Evolutionary conservation across 257 asterid genomes (phyloP).

Genomic region (Fraxinus excelsior): DNA sequence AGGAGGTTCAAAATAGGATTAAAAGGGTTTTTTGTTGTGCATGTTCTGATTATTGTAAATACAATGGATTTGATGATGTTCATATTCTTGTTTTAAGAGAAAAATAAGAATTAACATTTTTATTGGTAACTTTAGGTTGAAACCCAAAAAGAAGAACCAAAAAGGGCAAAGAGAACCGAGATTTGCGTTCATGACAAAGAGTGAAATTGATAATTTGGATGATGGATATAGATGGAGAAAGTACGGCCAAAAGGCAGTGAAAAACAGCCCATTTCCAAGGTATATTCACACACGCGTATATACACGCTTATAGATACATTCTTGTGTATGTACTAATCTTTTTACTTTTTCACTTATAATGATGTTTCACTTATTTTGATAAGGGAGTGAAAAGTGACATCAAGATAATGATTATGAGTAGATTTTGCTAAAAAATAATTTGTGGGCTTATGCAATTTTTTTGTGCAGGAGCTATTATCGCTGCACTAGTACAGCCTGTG

Average conservation of each 20-base stretch:
- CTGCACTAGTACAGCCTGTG: constrained; percentile 82
- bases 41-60: too few relatives aligned
- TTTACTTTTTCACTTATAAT: background rate
- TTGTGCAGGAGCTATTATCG: constrained; percentile 86
- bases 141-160: constrained; percentile 45
- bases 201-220: constrained; percentile 47
- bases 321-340: background rate
- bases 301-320: background rate
- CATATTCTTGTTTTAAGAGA: background rate
- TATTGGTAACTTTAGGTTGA: constrained; percentile 26
- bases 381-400: background rate
- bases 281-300: constrained; percentile 15
- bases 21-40: too few relatives aligned
- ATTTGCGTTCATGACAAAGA: constrained; percentile 58
- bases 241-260: constrained; percentile 54
- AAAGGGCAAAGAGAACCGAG: constrained; percentile 46
- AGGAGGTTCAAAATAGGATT: too few relatives aligned
- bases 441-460: background rate
- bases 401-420: background rate
- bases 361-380: background rate
- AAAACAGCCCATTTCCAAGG: constrained; percentile 56
- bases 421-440: background rate
- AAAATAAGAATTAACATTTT: background rate
- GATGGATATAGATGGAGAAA: constrained; percentile 61
- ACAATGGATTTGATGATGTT: background rate